Evolutionary conservation across 31 red algal genomes (phyloP).

Genomic region (Porphyra umbilicalis): DNA sequence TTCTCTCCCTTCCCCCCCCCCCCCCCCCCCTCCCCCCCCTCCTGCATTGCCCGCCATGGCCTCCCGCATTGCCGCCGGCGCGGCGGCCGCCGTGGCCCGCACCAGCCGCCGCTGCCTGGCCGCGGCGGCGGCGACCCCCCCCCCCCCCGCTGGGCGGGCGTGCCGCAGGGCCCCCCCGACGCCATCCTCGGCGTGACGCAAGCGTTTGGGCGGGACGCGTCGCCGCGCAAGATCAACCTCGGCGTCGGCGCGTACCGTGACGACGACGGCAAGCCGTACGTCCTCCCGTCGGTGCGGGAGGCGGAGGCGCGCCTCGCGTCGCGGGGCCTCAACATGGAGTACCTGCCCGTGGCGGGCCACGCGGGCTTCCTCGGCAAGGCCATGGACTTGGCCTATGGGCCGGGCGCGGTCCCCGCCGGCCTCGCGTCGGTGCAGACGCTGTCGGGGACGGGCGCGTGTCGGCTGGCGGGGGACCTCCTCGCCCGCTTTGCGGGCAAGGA

Average conservation of each 20-base stretch:
- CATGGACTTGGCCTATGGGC: slow-evolving; percentile 43
- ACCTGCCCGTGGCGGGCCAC: slow-evolving; percentile 76
- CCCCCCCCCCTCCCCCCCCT: neutral
- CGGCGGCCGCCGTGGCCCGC: neutral
- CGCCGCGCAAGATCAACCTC: slow-evolving; percentile 85
- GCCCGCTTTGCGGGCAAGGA: slow-evolving; percentile 20
- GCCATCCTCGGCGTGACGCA: slow-evolving; percentile 79
- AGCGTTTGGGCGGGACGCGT: slow-evolving; percentile 53
- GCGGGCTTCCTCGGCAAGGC: slow-evolving; percentile 35
- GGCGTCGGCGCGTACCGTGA: slow-evolving; percentile 92
- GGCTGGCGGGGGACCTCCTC: slow-evolving; percentile 66
- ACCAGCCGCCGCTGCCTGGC: neutral
- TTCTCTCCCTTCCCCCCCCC: neutral
- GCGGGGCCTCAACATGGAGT: slow-evolving; percentile 48
- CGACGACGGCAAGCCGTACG: slow-evolving; percentile 62
- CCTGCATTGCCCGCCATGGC: neutral
- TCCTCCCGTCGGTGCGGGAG: slow-evolving; percentile 52
- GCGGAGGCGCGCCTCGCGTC: slow-evolving; percentile 48
- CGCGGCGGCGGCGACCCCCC: slow-evolving; percentile 5
- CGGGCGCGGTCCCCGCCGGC: slow-evolving; percentile 6
- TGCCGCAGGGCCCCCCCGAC: slow-evolving; percentile 54
- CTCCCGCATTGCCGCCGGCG: neutral
- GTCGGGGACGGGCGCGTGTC: slow-evolving; percentile 76
- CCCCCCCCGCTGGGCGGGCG: slow-evolving; percentile 29
- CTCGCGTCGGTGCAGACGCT: slow-evolving; percentile 77